A percentile compares a stretch with the other conserved stretches of the same genome.
Conservation (phyloP, 305 asterid genomes). For the Solanum hybrid region DNA sequence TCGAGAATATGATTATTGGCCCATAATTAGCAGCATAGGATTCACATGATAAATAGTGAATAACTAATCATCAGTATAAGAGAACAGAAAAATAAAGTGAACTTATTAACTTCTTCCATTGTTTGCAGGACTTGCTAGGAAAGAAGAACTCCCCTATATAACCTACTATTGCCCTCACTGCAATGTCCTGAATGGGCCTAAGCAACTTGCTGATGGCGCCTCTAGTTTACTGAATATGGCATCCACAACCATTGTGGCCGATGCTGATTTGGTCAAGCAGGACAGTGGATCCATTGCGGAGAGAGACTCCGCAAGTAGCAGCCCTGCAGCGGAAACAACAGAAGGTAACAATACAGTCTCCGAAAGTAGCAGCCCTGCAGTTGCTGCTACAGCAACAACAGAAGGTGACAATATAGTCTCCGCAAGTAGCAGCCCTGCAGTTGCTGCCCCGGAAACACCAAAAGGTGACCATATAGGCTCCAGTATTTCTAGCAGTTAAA, state of each 20-base stretch:
- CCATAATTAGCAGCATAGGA: not conserved
- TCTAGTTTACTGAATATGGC: conserved; percentile 26
- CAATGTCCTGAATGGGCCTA: conserved; percentile 59
- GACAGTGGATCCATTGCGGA: conserved; percentile 15
- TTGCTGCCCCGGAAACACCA: conserved; percentile 8
- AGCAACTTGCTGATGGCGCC: conserved; percentile 29
- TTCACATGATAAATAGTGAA: not conserved
- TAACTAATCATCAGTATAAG: not conserved
- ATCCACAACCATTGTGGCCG: conserved; percentile 21
- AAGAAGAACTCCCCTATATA: conserved; percentile 63
- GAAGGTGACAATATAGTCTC: conserved; percentile 16
- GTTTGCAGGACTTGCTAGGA: conserved; percentile 76
- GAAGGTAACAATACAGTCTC: conserved; percentile 10
- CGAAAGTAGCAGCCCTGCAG: not conserved
- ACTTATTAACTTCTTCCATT: not conserved
- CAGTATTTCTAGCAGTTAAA: conserved; percentile 9
- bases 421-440: conserved; percentile 17
- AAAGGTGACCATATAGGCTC: conserved; percentile 15
- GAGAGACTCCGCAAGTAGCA: not conserved
- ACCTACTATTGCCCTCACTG: conserved; percentile 95
- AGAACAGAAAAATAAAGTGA: not conserved
- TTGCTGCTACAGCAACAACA: conserved; percentile 11
- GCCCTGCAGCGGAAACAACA: conserved; percentile 11
- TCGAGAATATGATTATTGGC: not conserved
- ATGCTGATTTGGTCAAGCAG: conserved; percentile 19